Conservation (phyloP, 345 rosid genomes). For the Odontarrhena argentea region DNA sequence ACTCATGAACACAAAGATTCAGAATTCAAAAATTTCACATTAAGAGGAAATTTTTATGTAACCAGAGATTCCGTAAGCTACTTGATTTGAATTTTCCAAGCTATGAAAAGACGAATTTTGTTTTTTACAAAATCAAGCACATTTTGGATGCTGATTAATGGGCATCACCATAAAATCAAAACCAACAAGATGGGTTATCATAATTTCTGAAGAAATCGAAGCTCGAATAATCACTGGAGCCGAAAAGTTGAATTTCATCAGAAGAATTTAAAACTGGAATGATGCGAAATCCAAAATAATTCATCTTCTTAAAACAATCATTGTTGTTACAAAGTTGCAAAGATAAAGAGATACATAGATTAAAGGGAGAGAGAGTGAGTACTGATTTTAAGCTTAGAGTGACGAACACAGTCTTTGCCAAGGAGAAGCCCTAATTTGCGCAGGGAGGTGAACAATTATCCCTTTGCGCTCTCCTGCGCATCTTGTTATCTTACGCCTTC, state of each 20-base stretch:
- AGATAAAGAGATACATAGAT: neutral
- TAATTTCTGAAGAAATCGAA: conserved; percentile 8
- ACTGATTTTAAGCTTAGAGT: conserved; percentile 39
- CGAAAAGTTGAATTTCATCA: conserved; percentile 19
- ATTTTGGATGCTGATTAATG: conserved; percentile 25
- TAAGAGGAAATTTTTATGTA: neutral
- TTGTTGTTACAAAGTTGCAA: conserved; percentile 2
- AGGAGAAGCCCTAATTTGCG: conserved; percentile 78
- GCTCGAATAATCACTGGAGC: neutral
- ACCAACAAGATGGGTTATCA: conserved; percentile 22
- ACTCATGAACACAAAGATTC: conserved; percentile 11
- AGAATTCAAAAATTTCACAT: neutral
- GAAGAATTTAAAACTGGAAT: conserved; percentile 11
- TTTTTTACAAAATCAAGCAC: conserved; percentile 10
- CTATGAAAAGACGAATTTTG: neutral
- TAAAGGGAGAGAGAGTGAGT: conserved; percentile 26
- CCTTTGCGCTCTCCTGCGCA: conserved; percentile 49
- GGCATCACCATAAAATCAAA: conserved; percentile 25
- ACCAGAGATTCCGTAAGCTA: conserved; percentile 19
- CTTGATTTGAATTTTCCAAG: conserved; percentile 14
- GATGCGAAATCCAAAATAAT: conserved; percentile 9
- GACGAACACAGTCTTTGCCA: conserved; percentile 29
- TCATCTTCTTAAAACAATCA: conserved; percentile 22
- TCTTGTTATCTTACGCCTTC: conserved; percentile 56
- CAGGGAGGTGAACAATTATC: conserved; percentile 52